Conservation (phyloP, 257 asterid genomes). For the Coffea eugenioides region DNA sequence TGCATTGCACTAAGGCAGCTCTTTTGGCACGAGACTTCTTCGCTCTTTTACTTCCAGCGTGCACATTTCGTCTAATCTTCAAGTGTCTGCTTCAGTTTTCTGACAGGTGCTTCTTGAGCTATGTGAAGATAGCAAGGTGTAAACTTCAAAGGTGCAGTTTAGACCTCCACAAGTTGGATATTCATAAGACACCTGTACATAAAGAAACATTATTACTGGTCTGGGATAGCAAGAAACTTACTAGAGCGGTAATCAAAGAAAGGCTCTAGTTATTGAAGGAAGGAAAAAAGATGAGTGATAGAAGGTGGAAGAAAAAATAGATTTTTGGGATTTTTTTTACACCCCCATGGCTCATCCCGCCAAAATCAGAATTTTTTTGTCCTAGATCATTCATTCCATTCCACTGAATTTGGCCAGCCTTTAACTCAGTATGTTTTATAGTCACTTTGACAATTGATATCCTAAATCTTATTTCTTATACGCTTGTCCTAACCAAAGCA, state of each 20-base stretch:
- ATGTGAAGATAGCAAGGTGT: constrained; percentile 75
- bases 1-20: background rate
- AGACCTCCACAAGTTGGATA: constrained; percentile 28
- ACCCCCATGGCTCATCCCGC: no score
- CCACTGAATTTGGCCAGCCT: no score
- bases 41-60: background rate
- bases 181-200: constrained; percentile 55
- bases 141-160: constrained; percentile 42
- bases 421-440: no score
- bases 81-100: constrained; percentile 42
- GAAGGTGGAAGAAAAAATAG: no score
- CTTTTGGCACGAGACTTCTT: background rate
- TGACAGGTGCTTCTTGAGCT: constrained; percentile 56
- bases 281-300: no score
- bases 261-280: constrained; percentile 39
- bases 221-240: constrained; percentile 60
- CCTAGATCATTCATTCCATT: no score
- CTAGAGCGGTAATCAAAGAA: constrained; percentile 67
- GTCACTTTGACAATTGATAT: no score
- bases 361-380: no score
- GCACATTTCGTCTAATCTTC: constrained; percentile 4
- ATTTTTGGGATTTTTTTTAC: no score
- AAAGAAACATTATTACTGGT: constrained; percentile 61
- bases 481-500: no score
- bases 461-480: no score